These are phyloP conservation scores for Wallacemonas collosoma DNA, from an alignment of 208 protist genomes.

Conservation along the genomic window DNA sequence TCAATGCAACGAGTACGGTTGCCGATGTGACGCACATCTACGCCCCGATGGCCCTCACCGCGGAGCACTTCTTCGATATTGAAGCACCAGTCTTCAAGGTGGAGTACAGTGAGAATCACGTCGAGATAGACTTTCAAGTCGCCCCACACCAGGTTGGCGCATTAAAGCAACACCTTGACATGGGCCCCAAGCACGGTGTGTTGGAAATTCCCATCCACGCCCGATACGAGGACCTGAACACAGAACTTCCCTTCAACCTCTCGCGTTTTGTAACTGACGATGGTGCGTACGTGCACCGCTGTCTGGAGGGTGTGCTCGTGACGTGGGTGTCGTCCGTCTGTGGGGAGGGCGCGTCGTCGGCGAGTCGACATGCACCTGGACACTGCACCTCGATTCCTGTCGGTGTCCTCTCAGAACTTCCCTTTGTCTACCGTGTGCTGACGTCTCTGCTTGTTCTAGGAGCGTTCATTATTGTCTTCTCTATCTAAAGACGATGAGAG, in stretches of 20 bases:
- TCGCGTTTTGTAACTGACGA: slow-evolving; percentile 40
- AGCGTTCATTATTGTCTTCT: slow-evolving; percentile 42
- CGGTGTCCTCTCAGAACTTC: slow-evolving; percentile 51
- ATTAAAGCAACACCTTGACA: neutral
- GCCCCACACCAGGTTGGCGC: neutral
- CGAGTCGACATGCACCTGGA: neutral
- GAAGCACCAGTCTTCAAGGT: slow-evolving; percentile 79
- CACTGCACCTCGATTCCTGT: slow-evolving; percentile 62
- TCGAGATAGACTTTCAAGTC: slow-evolving; percentile 31
- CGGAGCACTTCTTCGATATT: slow-evolving; percentile 72
- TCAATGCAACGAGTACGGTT: neutral
- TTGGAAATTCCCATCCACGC: slow-evolving; percentile 82
- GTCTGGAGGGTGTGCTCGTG: slow-evolving; percentile 41
- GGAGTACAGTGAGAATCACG: slow-evolving; percentile 47
- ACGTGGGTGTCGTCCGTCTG: slow-evolving; percentile 17
- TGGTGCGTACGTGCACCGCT: slow-evolving; percentile 48
- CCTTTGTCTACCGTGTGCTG: slow-evolving; percentile 56
- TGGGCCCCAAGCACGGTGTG: neutral
- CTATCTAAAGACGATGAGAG: slow-evolving; percentile 12
- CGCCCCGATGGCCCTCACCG: slow-evolving; percentile 33
- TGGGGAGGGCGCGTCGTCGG: slow-evolving; percentile 13
- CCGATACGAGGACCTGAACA: slow-evolving; percentile 71
- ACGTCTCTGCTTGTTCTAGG: slow-evolving; percentile 57
- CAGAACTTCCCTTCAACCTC: slow-evolving; percentile 38
- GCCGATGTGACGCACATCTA: slow-evolving; percentile 9